Conservation (phyloP, 371 early-diverging fungal genomes). For the Umbelopsis sp. region DNA sequence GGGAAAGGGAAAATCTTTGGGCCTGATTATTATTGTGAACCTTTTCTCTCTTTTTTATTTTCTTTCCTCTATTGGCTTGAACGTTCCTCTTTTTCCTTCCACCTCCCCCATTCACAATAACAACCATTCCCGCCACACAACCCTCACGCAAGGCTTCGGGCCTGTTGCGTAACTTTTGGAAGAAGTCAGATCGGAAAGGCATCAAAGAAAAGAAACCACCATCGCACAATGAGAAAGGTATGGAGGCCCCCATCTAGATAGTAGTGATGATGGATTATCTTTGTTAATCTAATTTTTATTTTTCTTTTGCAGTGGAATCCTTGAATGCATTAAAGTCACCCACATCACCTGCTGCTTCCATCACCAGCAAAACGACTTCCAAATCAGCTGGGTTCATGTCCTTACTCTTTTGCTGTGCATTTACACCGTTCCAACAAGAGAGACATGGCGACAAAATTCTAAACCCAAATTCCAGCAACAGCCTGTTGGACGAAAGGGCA, state of each 20-base stretch:
- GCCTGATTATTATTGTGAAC: too few relatives aligned
- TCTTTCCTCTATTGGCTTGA: background rate
- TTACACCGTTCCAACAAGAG: conserved; percentile 13
- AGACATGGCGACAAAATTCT: background rate
- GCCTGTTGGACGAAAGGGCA: conserved; percentile 12
- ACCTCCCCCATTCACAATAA: background rate
- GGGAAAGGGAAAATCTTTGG: background rate
- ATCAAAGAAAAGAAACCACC: conserved; percentile 3
- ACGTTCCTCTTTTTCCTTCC: background rate
- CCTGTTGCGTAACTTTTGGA: conserved; percentile 14
- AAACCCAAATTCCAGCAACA: background rate
- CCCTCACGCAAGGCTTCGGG: conserved; percentile 17
- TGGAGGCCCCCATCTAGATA: background rate
- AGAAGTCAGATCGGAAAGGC: conserved; percentile 9
- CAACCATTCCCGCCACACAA: conserved; percentile 11
- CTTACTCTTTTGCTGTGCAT: conserved; percentile 6
- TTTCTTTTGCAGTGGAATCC: background rate
- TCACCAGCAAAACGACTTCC: conserved; percentile 7
- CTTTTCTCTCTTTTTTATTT: background rate
- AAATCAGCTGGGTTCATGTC: conserved; percentile 13
- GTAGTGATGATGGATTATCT: background rate
- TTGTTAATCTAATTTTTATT: background rate
- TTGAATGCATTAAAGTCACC: background rate
- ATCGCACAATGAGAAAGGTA: conserved; percentile 5
- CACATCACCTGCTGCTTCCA: background rate